Evolutionary conservation across 2,329 filamentous ascomycete genomes (phyloP), one percentile per base, ranked within the genome.

Genomic region (Myrmaecium sp.): DNA sequence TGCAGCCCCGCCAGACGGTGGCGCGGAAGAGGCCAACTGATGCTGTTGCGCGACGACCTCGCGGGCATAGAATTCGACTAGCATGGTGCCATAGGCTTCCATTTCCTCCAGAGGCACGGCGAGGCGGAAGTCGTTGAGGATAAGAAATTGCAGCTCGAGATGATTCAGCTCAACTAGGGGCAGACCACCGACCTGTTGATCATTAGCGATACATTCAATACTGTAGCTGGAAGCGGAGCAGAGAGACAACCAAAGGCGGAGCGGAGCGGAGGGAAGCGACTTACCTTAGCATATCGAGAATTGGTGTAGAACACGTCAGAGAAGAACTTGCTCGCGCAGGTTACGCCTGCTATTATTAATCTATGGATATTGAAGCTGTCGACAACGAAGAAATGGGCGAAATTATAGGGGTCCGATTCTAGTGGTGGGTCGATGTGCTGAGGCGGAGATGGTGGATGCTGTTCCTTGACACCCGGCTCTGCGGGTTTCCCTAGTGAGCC

Each of bases 291-390:
- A 51, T 98, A 98, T 72, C 89, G 71, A 29, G 89, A 95, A 54
- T 98, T 98, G 6, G 89, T 98, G 50, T 95, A 98, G 44, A 98
- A 98, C 21, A 95, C 86, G 55, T 98, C 72, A 4, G 86, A 95
- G 55, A 98, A 98, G 64, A 95, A 98, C 54, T 98, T 98, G 68
- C 86, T 95, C 4, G 89, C 84, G 53, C 89, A 95, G 3, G 89
- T 98, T 23, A 98, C 89, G 18, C 86, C 89, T 2, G 89, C 82
- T 47, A 98, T 98, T 29, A 95, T 84, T 29, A 98, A 62, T 29
- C 89, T 74, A 49, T 98, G 89, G 36, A 98, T 95, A 55, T 98
- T 98, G 60, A 89, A 98, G 56, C 89, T 95, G 55, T 98, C 89
- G 7, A 95, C 89, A 21, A 95, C 86, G 47, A 98, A 95, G 43